These are phyloP conservation scores for Boletus vinaceobasis DNA, from an alignment of 768 basidiomycete species.

Conservation along the genomic window DNA sequence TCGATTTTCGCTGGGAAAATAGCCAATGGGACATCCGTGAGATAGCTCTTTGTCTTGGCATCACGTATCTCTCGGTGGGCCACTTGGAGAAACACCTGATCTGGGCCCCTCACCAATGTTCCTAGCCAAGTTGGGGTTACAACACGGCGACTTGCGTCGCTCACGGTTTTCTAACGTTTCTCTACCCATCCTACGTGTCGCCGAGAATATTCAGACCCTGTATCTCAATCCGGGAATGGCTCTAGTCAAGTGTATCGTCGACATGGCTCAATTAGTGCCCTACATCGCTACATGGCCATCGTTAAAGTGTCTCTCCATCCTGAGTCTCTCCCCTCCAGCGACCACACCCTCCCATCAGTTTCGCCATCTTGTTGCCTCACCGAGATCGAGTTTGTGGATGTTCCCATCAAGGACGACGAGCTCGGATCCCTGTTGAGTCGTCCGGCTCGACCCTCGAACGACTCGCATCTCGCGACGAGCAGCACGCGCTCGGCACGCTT, in stretches of 20 bases:
- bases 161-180: not conserved
- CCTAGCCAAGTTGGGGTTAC: not conserved
- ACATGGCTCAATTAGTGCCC: not conserved
- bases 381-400: not conserved
- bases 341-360: not conserved
- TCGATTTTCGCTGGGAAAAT: conserved; percentile 1
- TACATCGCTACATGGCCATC: conserved; percentile 9
- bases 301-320: conserved; percentile 5
- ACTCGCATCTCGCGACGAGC: not conserved
- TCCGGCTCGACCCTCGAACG: conserved; percentile 5
- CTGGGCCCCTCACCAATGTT: not conserved
- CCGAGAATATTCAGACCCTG: not conserved
- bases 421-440: conserved; percentile 2
- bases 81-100: not conserved
- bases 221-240: not conserved
- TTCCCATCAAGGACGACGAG: conserved; percentile 10
- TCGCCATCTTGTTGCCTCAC: not conserved
- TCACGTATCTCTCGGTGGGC: conserved; percentile 6
- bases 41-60: no score
- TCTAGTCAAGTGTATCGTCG: not conserved
- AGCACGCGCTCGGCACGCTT: conserved; percentile 9
- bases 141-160: not conserved
- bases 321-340: not conserved
- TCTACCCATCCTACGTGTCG: not conserved
- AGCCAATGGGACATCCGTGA: conserved; percentile 1